phyloP scores from a whole-genome alignment of 306 rosid species.

The Cucurbita moschata region DNA sequence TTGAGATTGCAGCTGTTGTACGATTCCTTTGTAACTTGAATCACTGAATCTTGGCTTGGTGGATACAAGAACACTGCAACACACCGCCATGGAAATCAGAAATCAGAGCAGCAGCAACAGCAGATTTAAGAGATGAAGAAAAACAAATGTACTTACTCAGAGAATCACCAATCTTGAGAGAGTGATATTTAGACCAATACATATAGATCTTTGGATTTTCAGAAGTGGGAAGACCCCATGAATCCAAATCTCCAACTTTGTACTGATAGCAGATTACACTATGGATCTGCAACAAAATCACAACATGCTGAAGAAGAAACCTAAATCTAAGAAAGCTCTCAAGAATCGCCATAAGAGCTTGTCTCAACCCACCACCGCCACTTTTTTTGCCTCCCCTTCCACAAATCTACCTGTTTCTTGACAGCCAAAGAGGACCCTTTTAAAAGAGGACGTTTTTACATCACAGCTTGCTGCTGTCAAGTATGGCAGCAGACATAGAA shows the following conservation, averaged over 20 bases:
- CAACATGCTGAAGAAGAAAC: constrained; percentile 14
- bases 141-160: constrained; percentile 44
- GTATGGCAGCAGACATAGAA: neutral
- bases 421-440: neutral
- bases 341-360: neutral
- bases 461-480: neutral
- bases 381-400: neutral
- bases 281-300: constrained; percentile 23
- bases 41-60: constrained; percentile 88
- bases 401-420: neutral
- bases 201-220: constrained; percentile 48
- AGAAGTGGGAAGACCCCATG: constrained; percentile 75
- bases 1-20: constrained; percentile 55
- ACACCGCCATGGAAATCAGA: neutral
- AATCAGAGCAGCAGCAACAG: neutral
- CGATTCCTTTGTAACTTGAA: constrained; percentile 55
- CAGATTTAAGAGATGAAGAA: neutral
- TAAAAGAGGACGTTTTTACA: neutral
- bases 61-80: constrained; percentile 74
- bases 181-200: constrained; percentile 60
- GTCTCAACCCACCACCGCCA: neutral
- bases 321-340: neutral
- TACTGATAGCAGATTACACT: constrained; percentile 34
- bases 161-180: constrained; percentile 65
- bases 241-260: constrained; percentile 88